phyloP scores from a whole-genome alignment of 441 rosid genomes.

The Daphne laureola region DNA sequence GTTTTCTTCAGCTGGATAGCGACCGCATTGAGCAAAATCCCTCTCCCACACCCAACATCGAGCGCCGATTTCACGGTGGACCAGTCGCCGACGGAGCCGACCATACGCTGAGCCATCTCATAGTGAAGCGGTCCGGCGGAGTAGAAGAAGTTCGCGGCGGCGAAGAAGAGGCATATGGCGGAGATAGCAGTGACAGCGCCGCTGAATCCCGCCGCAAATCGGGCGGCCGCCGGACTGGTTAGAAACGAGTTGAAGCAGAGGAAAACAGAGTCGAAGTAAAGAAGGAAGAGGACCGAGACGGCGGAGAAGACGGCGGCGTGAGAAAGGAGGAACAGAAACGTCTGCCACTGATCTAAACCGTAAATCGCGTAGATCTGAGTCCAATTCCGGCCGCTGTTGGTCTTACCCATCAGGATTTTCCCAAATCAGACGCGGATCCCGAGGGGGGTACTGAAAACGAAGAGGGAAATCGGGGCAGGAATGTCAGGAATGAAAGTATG shows the following conservation, averaged over 20 bases:
- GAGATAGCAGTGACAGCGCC: slow-evolving; percentile 73
- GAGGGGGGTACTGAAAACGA: no score
- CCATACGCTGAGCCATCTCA: slow-evolving; percentile 91
- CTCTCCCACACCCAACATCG: slow-evolving; percentile 89
- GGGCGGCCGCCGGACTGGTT: slow-evolving; percentile 36
- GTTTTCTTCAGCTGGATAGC: slow-evolving; percentile 95
- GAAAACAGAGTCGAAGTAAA: slow-evolving; percentile 48
- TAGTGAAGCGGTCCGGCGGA: slow-evolving; percentile 64
- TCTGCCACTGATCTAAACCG: slow-evolving; percentile 85
- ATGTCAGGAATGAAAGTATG: no score
- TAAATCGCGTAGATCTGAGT: slow-evolving; percentile 82
- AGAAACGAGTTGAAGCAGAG: slow-evolving; percentile 37
- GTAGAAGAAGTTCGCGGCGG: slow-evolving; percentile 80
- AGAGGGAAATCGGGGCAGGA: no score
- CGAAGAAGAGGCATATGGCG: slow-evolving; percentile 62
- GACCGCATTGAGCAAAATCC: slow-evolving; percentile 77
- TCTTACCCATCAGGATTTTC: slow-evolving; percentile 25
- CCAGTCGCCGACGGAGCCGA: slow-evolving; percentile 74
- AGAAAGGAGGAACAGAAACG: slow-evolving; percentile 53
- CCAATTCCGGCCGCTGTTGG: slow-evolving; percentile 51
- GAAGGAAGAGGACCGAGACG: slow-evolving; percentile 38
- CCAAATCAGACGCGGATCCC: no score
- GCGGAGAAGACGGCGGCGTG: slow-evolving; percentile 64
- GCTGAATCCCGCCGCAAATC: slow-evolving; percentile 67
- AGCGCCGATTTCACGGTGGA: slow-evolving; percentile 76